Evolutionary conservation across 257 asterid species (phyloP), one percentile per base, ranked within the genome.

Genomic region (Leonotis leonurus): DNA sequence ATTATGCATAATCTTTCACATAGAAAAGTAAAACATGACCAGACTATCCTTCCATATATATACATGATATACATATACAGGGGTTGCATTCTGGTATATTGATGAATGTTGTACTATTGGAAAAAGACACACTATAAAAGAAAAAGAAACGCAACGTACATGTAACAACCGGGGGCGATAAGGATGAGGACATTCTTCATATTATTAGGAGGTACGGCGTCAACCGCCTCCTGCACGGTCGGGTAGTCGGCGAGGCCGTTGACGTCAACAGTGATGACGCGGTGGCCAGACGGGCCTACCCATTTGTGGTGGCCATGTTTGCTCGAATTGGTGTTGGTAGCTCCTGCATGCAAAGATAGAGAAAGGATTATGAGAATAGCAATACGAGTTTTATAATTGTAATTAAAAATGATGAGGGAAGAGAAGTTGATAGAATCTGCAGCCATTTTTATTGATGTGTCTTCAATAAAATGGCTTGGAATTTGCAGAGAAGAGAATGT

Each of bases 231-330:
- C 55, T 90, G 97, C 21, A 90, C 95, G 2, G 88, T 73, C 37
- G 5, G 75, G 68, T 57, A 85, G 22, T 90, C 92, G 0, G 90
- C 97, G 2, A n/a, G 58, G 45, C 97, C 95, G 14, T 81, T 58
- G 12, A 73, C 52, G 37, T 89, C 90, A n/a, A 89, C 97, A 2
- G 77, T 81, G 69, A 90, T 80, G 57, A 70, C 60, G 8, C 75
- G 92, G 85, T 79, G 80, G 26, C 95, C 94, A 61, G 90, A 75
- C 29, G 97, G 94, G 14, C 92, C 91, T 32, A 83, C 75, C 89
- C 88, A 82, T 55, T 75, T 73, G 62, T 48, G 81, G 50, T 39
- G 83, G 58, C n/a, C n/a, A n/a, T 54, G 69, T 24, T 33, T 70
- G 30, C 59, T 62, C 2, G 76, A 59, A 62, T 68, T 71, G 3